Base-by-base conservation (phyloP, 2,329 filamentous ascomycete species). In the Colletotrichum eremochloae region DNA sequence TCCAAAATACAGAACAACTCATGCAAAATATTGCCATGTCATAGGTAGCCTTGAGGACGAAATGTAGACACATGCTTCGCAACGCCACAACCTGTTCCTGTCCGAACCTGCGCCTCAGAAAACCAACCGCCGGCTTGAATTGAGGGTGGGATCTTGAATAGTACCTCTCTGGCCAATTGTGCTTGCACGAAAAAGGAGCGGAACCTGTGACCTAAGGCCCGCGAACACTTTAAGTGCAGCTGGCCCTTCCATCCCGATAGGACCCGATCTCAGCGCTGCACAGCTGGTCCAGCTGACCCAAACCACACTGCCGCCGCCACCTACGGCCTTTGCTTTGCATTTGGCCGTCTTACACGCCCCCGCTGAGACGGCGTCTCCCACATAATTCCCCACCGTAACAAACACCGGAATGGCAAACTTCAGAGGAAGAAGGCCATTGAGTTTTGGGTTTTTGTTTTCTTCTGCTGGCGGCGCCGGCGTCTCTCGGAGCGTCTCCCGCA, bases 241-340 rank as follows among this genome's bases (percentile, higher is more conserved):
- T 56, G 11, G 53, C 36, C 38, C 29, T 38, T 53, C 8, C 58
- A 69, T 69, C 66, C 69, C 69, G 69, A 69, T 33, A 55, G 46
- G 44, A 64, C 66, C 70, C 70, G 70, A 69, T 33, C 29, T 24
- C 38, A 48, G 68, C 58, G 65, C 69, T 58, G 69, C 55, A 53
- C 65, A 68, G 67, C 46, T 72, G 60, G 50, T 64, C 29, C 62
- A 64, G 50, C 38, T 64, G 62, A 64, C 50, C 50, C 40, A 44
- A 42, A 31, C 48, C 38, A 48, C 38, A 20, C 24, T 63, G n/a
- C 46, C 46, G 48, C 20, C 2, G 44, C 44, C 18, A n/a, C 42
- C 46, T 36, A 44, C 69, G 65, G 69, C 57, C 66, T 60, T 64
- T 53, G 20, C 60, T 69, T 53, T 24, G 31, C 36, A 63, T 40